A percentile compares a stretch with the other conserved stretches of the same genome.
Evolutionary conservation across 805 yeast species (phyloP).

Genomic region (Candida ipomoeae): DNA sequence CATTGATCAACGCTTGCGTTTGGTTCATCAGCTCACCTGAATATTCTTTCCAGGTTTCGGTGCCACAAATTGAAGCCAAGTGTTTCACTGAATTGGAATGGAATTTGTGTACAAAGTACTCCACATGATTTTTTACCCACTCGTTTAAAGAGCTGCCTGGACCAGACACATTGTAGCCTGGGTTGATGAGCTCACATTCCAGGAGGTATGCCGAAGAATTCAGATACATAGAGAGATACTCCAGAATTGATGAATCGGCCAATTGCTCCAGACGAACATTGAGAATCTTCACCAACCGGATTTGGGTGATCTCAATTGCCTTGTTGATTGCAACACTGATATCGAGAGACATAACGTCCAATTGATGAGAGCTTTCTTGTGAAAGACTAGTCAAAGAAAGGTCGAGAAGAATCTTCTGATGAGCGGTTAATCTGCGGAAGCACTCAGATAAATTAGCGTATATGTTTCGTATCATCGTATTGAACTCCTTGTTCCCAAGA

Average conservation of each 20-base stretch:
- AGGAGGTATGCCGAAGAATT: slow-evolving; percentile 65
- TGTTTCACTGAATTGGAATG: slow-evolving; percentile 49
- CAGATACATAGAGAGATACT: slow-evolving; percentile 63
- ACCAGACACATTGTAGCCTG: slow-evolving; percentile 59
- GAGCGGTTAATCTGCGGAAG: slow-evolving; percentile 66
- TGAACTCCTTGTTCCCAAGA: slow-evolving; percentile 72
- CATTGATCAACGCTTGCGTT: slow-evolving; percentile 24
- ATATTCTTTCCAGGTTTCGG: slow-evolving; percentile 78
- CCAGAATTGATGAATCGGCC: slow-evolving; percentile 51
- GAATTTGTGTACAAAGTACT: slow-evolving; percentile 51
- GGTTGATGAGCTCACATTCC: slow-evolving; percentile 78
- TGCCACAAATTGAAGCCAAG: slow-evolving; percentile 50
- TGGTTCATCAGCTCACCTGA: slow-evolving; percentile 41
- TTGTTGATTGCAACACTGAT: slow-evolving; percentile 60
- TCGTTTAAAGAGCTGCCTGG: slow-evolving; percentile 52
- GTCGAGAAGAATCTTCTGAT: slow-evolving; percentile 76
- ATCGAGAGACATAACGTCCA: slow-evolving; percentile 58
- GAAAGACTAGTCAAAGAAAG: slow-evolving; percentile 45
- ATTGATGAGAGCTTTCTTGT: slow-evolving; percentile 14
- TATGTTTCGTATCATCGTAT: slow-evolving; percentile 57
- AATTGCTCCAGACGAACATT: slow-evolving; percentile 72
- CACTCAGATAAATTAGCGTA: slow-evolving; percentile 67
- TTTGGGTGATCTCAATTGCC: slow-evolving; percentile 68
- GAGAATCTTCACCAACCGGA: slow-evolving; percentile 71
- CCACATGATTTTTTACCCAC: slow-evolving; percentile 62